Percentiles rank a stretch among this genome's conserved stretches.
Evolutionary conservation across 768 basidiomycete genomes (phyloP).

Genomic region (Serendipita sp.): DNA sequence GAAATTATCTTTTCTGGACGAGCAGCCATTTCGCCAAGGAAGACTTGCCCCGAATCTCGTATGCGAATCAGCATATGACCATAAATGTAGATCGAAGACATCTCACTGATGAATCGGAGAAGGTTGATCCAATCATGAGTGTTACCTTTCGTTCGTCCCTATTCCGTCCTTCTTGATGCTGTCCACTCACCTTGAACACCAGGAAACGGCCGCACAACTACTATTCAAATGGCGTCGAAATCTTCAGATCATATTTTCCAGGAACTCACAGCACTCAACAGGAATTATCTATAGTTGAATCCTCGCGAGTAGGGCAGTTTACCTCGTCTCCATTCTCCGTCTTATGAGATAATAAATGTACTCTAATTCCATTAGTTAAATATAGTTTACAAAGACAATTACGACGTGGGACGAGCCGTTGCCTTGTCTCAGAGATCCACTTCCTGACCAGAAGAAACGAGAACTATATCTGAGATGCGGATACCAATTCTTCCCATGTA

Average conservation of each 20-base stretch:
- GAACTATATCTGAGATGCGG: not conserved
- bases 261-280: not conserved
- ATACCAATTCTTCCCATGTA: conserved; percentile 63
- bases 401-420: too few relatives aligned
- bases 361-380: too few relatives aligned
- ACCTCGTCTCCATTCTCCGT: too few relatives aligned
- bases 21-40: not conserved
- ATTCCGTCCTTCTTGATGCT: not conserved
- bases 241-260: not conserved
- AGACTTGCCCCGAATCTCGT: conserved; percentile 1
- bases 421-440: too few relatives aligned
- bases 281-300: not conserved
- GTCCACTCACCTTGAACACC: not conserved
- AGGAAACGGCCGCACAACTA: not conserved
- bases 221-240: not conserved
- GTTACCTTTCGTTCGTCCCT: not conserved
- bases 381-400: too few relatives aligned
- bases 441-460: too few relatives aligned
- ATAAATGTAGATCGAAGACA: not conserved
- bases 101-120: not conserved
- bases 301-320: not conserved
- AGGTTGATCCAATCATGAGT: not conserved
- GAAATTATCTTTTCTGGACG: not conserved
- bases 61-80: not conserved
- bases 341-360: too few relatives aligned